phyloP scores from a whole-genome alignment of 148 eudicot species.

The Rhododendron henanense region DNA sequence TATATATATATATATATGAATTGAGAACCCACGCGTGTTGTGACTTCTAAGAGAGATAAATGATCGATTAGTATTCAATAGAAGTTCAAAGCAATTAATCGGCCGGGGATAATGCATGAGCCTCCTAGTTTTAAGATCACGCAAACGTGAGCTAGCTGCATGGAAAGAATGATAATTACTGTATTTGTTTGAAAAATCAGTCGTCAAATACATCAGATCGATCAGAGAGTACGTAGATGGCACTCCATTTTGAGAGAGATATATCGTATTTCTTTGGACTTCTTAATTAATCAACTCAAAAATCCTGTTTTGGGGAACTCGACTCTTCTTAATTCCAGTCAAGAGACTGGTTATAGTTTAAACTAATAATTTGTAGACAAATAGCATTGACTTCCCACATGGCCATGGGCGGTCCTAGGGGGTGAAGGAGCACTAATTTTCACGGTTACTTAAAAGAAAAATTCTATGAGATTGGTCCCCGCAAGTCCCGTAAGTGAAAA shows the following conservation, averaged over 20 bases:
- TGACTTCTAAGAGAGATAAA: background rate
- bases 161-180: background rate
- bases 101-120: slow-evolving; percentile 2
- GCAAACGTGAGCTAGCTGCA: slow-evolving; percentile 9
- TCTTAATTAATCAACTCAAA: background rate
- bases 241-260: background rate
- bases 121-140: slow-evolving; percentile 12
- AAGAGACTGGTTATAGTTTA: background rate
- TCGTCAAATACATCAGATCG: background rate
- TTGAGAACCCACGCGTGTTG: background rate
- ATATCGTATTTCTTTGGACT: background rate
- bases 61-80: too few species aligned
- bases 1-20: too few species aligned
- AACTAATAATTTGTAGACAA: background rate
- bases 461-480: too few species aligned
- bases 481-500: too few species aligned
- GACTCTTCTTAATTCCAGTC: background rate
- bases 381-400: background rate
- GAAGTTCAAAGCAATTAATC: background rate
- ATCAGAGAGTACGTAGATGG: background rate
- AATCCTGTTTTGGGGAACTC: background rate
- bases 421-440: too few species aligned
- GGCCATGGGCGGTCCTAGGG: background rate
- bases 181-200: slow-evolving; percentile 1
- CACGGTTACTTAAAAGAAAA: too few species aligned